These are phyloP conservation scores for Amborella trichopoda DNA, from an alignment of 164 flowering plant genomes.

Conservation along the genomic window DNA sequence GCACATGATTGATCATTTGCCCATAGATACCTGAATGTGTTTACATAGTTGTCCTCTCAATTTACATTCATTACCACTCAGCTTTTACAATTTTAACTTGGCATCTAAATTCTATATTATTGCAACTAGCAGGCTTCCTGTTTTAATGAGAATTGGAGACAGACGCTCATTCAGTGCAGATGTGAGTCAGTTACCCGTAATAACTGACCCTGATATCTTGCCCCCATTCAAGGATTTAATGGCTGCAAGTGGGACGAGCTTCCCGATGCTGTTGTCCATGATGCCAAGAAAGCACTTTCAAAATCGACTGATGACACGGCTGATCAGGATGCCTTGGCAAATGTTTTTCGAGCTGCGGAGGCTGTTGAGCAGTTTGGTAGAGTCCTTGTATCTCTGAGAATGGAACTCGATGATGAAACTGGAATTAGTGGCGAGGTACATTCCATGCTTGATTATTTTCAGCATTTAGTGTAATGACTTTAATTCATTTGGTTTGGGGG, in stretches of 20 bases:
- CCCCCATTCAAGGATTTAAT: constrained; percentile 69
- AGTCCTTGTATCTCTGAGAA: constrained; percentile 47
- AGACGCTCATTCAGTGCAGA: constrained; percentile 53
- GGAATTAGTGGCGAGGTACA: constrained; percentile 90
- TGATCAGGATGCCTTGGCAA: constrained; percentile 54
- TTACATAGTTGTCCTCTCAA: too few relatives aligned
- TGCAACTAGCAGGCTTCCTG: constrained; percentile 23
- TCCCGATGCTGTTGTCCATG: constrained; percentile 36
- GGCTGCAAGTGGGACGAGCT: constrained; percentile 82
- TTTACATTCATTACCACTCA: too few relatives aligned
- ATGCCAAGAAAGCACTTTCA: constrained; percentile 51
- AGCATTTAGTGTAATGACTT: too few relatives aligned
- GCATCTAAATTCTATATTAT: too few relatives aligned
- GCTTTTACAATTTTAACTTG: too few relatives aligned
- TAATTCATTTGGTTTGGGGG: too few relatives aligned
- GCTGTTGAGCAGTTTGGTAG: constrained; percentile 76
- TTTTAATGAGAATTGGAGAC: constrained; percentile 33
- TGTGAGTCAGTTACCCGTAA: constrained; percentile 41
- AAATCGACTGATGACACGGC: constrained; percentile 60
- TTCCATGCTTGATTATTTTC: too few relatives aligned
- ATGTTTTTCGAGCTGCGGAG: constrained; percentile 81
- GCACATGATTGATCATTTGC: too few relatives aligned
- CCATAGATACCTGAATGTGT: too few relatives aligned
- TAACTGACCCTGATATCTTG: constrained; percentile 57
- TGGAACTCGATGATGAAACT: constrained; percentile 76